A percentile compares a stretch with the other conserved stretches of the same genome.
Evolutionary conservation across 1,284 basidiomycete genomes (phyloP).

Genomic region (Pisolithus thermaeus): DNA sequence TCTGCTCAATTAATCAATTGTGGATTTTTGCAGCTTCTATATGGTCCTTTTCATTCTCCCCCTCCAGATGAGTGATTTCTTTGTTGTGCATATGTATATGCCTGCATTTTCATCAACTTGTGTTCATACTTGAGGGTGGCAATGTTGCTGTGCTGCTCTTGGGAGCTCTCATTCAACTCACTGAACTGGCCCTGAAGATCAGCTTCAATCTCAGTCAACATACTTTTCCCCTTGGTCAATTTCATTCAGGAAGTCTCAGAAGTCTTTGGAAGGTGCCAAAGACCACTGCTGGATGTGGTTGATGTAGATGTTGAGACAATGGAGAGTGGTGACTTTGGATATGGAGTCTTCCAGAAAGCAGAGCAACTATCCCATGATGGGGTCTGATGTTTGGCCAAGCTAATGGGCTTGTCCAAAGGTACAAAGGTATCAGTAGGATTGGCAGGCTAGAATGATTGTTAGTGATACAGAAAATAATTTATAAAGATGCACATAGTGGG

Average conservation of each 20-base stretch:
- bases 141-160: neutral
- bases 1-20: neutral
- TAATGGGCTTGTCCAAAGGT: neutral
- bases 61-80: neutral
- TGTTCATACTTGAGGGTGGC: neutral
- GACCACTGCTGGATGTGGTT: neutral
- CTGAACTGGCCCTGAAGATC: neutral
- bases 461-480: neutral
- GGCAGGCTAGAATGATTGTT: neutral
- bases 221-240: neutral
- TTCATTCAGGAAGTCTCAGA: no score
- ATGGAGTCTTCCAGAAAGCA: neutral
- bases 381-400: neutral
- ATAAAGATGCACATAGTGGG: no score
- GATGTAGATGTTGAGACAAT: neutral
- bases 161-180: neutral
- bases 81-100: neutral
- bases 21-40: neutral
- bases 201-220: neutral
- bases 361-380: neutral
- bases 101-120: neutral
- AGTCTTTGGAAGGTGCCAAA: neutral
- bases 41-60: neutral
- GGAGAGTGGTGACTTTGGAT: neutral
- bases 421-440: neutral